Percentiles rank a stretch among this genome's conserved stretches.
Evolutionary conservation across 1,284 basidiomycete species (phyloP).

Genomic region (Microbotryum saponariae): DNA sequence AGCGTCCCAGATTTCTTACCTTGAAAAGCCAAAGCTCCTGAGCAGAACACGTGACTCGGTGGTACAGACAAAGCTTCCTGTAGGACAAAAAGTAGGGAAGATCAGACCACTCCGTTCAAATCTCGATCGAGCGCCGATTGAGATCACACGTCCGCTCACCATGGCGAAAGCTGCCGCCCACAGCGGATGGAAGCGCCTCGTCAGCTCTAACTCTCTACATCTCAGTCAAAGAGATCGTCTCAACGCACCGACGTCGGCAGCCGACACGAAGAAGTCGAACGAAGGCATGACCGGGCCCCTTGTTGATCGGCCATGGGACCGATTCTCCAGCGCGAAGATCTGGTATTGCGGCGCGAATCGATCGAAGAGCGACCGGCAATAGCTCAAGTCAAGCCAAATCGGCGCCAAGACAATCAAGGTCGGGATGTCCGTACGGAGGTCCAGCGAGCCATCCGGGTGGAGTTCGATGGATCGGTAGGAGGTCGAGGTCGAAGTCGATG

Average conservation of each 20-base stretch:
- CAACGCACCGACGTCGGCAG: constrained; percentile 5
- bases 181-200: background rate
- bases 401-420: constrained; percentile 20
- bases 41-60: constrained; percentile 15
- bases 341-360: constrained; percentile 7
- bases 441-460: background rate
- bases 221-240: background rate
- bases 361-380: constrained; percentile 8
- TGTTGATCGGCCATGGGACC: constrained; percentile 9
- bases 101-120: background rate
- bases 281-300: background rate
- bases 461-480: too few relatives aligned
- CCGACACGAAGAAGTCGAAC: constrained; percentile 10
- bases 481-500: too few relatives aligned
- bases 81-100: background rate
- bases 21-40: constrained; percentile 13
- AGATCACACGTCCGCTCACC: background rate
- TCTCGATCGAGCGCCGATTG: too few relatives aligned
- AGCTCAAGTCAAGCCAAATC: constrained; percentile 8
- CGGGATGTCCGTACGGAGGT: constrained; percentile 5
- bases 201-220: background rate
- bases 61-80: constrained; percentile 15
- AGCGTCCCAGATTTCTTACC: background rate
- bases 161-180: constrained; percentile 6
- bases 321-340: constrained; percentile 6